phyloP scores from a whole-genome alignment of 2,329 filamentous ascomycete species.

The Rugonectria rugulosa region DNA sequence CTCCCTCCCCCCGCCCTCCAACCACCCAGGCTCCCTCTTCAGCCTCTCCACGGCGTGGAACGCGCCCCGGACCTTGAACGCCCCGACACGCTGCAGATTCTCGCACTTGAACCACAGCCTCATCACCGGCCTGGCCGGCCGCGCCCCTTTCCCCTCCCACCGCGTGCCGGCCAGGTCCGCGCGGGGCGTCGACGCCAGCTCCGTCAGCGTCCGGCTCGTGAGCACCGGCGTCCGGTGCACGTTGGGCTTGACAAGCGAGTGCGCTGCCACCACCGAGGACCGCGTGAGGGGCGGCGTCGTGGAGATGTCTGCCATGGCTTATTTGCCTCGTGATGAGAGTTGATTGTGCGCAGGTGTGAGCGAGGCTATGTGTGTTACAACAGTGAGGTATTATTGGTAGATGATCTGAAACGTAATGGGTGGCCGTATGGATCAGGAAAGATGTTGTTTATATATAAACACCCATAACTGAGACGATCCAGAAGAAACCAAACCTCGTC shows the following conservation, averaged over 20 bases:
- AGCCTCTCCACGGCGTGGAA: conserved; percentile 84
- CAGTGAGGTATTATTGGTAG: background rate
- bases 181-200: conserved; percentile 77
- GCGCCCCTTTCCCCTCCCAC: conserved; percentile 61
- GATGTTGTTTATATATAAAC: background rate
- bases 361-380: background rate
- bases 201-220: conserved; percentile 78
- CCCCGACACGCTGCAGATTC: conserved; percentile 88
- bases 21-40: conserved; percentile 66
- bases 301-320: conserved; percentile 60
- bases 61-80: conserved; percentile 91
- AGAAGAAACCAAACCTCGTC: background rate
- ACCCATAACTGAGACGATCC: background rate
- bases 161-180: conserved; percentile 62
- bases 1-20: conserved; percentile 64
- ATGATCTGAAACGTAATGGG: too few species aligned
- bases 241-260: conserved; percentile 74
- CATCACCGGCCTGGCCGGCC: conserved; percentile 71
- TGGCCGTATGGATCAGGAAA: too few species aligned
- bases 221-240: conserved; percentile 86
- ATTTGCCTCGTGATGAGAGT: background rate
- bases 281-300: conserved; percentile 73
- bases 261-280: conserved; percentile 74
- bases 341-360: background rate
- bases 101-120: conserved; percentile 95